These are phyloP conservation scores for Porphyrellus cyaneotinctus DNA, from an alignment of 768 basidiomycete species.

Conservation along the genomic window DNA sequence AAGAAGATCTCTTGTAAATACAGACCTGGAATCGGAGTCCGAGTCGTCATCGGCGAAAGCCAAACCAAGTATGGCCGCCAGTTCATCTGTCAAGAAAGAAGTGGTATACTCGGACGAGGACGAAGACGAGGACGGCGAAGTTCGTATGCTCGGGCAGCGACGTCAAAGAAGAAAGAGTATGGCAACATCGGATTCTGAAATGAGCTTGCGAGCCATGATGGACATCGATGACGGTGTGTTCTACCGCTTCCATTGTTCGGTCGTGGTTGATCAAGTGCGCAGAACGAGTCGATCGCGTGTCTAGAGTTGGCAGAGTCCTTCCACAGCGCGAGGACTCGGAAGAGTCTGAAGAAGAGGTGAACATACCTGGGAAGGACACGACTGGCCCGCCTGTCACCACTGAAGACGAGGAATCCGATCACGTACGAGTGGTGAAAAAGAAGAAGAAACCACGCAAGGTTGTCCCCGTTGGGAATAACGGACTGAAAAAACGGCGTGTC, in stretches of 20 bases:
- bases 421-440: constrained; percentile 33
- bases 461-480: constrained; percentile 73
- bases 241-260: constrained; percentile 21
- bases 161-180: constrained; percentile 33
- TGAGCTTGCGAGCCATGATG: constrained; percentile 59
- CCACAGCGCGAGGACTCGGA: constrained; percentile 23
- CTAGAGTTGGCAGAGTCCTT: constrained; percentile 16
- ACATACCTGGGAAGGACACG: constrained; percentile 33
- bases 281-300: constrained; percentile 27
- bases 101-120: constrained; percentile 54
- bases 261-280: not conserved
- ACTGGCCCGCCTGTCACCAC: constrained; percentile 26
- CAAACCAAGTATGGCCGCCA: constrained; percentile 6
- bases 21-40: constrained; percentile 28
- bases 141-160: constrained; percentile 21
- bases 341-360: constrained; percentile 22
- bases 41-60: constrained; percentile 3
- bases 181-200: constrained; percentile 42
- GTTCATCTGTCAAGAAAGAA: constrained; percentile 39
- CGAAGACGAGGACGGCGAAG: constrained; percentile 41
- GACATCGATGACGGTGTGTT: constrained; percentile 68
- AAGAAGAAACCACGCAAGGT: constrained; percentile 50
- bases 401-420: constrained; percentile 28
- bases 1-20: constrained; percentile 40
- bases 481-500: constrained; percentile 68